phyloP scores from a whole-genome alignment of 306 rosid species.

The Myrica gale region DNA sequence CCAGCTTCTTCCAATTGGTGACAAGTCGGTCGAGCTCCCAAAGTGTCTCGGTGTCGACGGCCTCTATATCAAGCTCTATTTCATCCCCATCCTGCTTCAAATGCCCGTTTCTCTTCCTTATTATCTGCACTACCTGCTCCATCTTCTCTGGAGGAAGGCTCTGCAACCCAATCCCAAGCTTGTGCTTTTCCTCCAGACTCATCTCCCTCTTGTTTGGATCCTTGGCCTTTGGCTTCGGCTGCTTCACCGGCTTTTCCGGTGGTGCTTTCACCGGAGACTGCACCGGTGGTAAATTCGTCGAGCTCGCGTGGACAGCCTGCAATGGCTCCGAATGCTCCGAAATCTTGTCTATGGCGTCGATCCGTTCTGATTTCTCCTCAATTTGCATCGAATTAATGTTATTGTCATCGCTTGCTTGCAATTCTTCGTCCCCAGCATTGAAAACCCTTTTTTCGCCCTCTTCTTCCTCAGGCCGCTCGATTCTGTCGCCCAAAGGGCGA shows the following conservation, averaged over 20 bases:
- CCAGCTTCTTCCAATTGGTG: slow-evolving; percentile 85
- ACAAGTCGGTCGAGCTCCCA: slow-evolving; percentile 98
- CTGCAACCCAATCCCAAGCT: slow-evolving; percentile 82
- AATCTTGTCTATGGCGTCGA: neutral
- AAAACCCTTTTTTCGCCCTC: slow-evolving; percentile 35
- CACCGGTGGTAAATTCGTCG: slow-evolving; percentile 49
- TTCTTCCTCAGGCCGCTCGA: slow-evolving; percentile 26
- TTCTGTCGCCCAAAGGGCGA: slow-evolving; percentile 49
- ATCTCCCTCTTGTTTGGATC: slow-evolving; percentile 91
- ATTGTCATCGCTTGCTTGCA: slow-evolving; percentile 51
- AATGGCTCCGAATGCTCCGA: slow-evolving; percentile 20
- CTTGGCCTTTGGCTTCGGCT: slow-evolving; percentile 91
- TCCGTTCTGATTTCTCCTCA: slow-evolving; percentile 31
- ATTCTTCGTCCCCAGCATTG: slow-evolving; percentile 53
- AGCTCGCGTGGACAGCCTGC: slow-evolving; percentile 38
- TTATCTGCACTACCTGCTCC: slow-evolving; percentile 94
- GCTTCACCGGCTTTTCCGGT: slow-evolving; percentile 70
- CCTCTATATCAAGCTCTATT: slow-evolving; percentile 95
- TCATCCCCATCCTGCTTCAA: slow-evolving; percentile 97
- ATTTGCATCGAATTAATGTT: slow-evolving; percentile 6
- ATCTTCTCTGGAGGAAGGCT: slow-evolving; percentile 86
- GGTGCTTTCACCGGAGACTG: slow-evolving; percentile 72
- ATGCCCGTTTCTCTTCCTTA: slow-evolving; percentile 85
- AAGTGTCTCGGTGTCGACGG: slow-evolving; percentile 89
- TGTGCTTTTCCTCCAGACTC: slow-evolving; percentile 90